Base-by-base conservation (phyloP, 805 yeast genomes). In the Suhomyces sp. region DNA sequence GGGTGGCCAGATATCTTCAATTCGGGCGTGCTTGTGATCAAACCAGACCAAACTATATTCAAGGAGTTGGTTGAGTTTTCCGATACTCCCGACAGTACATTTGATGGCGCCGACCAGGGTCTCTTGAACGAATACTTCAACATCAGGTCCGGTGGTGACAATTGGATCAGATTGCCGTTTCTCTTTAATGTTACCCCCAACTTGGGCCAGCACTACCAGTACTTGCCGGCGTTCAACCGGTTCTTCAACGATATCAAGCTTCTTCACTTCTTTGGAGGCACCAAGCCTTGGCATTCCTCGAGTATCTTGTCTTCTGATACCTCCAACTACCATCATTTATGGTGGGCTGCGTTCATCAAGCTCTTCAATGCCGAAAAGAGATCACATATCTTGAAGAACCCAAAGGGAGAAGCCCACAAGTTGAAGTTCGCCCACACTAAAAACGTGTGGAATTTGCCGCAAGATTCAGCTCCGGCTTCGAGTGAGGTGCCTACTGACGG, bases 71-170 rank as follows among this genome's bases (percentile, higher is more conserved):
- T 59, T 26, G 56, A 51, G 19, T 57, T 51, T 19, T 51, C 60
- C 19, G 40, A 31, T 45, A 51, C 33, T 6, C 38, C 42, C 15
- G 52, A 59, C 22, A 49, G 54, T 26, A 60, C 71, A 4, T 71
- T 70, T 53, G 75, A 71, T 51, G 75, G 75, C 2, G 75, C 73
- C 4, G 75, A 71, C 59, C 75, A 71, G 52, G 75, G 75, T 13
- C 58, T 71, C 44, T 63, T 71, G 49, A 71, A 70, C 52, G 73
- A 71, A 53, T 66, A 57, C 55, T 71, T 71, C 54, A 64, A 63
- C 47, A 38, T 61, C 12, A 55, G 59, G 17, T 58, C 67, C 5
- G 59, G 53, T 54, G 67, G 63, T 48, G 33, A 60, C 13, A 62
- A 64, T 46, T 71, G 75, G 75, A 45, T 60, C 35, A 58, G 60